Evolutionary conservation across 2,329 filamentous ascomycete genomes (phyloP), one percentile per base, ranked within the genome.

Genomic region (Sporothrix variecibatus): DNA sequence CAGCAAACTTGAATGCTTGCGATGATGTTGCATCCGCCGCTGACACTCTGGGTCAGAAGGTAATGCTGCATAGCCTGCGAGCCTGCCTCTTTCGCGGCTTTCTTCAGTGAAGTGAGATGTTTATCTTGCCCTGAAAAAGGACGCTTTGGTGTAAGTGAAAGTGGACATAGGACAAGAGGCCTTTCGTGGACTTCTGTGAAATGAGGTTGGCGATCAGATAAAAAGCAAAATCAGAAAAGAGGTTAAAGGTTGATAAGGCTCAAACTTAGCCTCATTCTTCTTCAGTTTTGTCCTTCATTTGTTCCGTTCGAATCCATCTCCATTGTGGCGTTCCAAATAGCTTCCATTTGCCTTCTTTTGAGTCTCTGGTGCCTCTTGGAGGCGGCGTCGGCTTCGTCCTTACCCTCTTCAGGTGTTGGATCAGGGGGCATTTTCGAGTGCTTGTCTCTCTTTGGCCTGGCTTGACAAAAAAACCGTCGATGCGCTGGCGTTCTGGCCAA

Each of bases 401-500:
- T 28, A 15, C n/a, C 31, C 28, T 38, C 17, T 71, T 71, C n/a
- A 11, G n/a, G 28, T 9, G 12, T 58, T 71, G n/a, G 38, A 31
- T 28, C n/a, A 62, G 53, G 69, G 69, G 31, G 26, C 23, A 23
- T 26, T 20, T 17, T 43, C 1, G 26, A 23, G 3, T 9, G 8
- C 20, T 56, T 56, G 26, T 1, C 40, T 46, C 17, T 34, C 4
- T 68, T 34, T 69, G 46, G 67, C 38, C 2, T 71, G 68, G 68
- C 46, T 17, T 17, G 31, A 15, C 12, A 40, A 3, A 56, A 49
- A 20, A 49, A 20, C 43, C 20, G 38, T 20, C 40, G 64, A 31
- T 49, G 64, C 65, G 31, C 46, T 40, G 68, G 68, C 51, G 68
- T 58, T 38, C 17, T 58, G 51, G 51, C 68, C 68, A 71, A 71